These are phyloP conservation scores for Penicillium sp. DNA, from an alignment of 2,329 filamentous ascomycete genomes.

Conservation along the genomic window DNA sequence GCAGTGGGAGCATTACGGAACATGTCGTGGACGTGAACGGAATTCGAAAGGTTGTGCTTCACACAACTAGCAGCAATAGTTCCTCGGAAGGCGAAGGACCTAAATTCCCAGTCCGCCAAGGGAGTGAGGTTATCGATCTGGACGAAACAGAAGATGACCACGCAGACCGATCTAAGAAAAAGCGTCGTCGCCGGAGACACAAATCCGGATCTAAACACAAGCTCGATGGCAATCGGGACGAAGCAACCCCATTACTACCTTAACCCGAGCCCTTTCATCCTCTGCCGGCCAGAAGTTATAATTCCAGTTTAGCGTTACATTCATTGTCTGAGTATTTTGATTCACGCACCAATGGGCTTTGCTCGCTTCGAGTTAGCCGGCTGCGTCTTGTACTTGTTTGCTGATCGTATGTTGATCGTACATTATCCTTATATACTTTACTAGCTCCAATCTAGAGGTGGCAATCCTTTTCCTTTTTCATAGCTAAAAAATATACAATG, in stretches of 20 bases:
- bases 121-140: slow-evolving; percentile 20
- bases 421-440: slow-evolving; percentile 6
- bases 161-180: slow-evolving; percentile 28
- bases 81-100: slow-evolving; percentile 45
- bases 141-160: slow-evolving; percentile 15
- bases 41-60: slow-evolving; percentile 75
- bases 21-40: slow-evolving; percentile 76
- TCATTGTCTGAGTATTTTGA: background rate
- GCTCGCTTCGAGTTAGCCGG: background rate
- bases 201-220: slow-evolving; percentile 18
- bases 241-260: slow-evolving; percentile 24
- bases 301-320: slow-evolving; percentile 3
- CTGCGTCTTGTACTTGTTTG: background rate
- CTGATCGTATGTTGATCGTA: background rate
- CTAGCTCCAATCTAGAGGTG: background rate
- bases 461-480: slow-evolving; percentile 2
- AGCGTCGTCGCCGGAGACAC: slow-evolving; percentile 31
- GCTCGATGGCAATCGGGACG: slow-evolving; percentile 7
- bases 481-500: background rate
- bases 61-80: slow-evolving; percentile 66
- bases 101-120: slow-evolving; percentile 21
- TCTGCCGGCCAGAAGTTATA: slow-evolving; percentile 28
- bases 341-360: background rate
- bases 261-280: slow-evolving; percentile 7
- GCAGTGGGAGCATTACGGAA: slow-evolving; percentile 79